These are phyloP conservation scores for Monilinia laxa DNA, from an alignment of 2,329 filamentous ascomycete species.

Conservation along the genomic window DNA sequence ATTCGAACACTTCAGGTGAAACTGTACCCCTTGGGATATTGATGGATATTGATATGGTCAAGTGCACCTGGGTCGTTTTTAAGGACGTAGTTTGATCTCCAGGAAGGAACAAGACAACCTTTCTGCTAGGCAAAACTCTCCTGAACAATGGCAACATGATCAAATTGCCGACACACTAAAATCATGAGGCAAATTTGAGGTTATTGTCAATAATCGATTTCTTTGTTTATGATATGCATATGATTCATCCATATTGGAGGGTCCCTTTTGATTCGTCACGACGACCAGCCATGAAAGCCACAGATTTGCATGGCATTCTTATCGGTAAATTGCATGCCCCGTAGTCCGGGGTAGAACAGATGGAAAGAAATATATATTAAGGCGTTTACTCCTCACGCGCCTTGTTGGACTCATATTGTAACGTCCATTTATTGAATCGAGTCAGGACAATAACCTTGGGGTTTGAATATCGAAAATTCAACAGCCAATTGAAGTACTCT, in stretches of 20 bases:
- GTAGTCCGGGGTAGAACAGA: neutral
- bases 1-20: neutral
- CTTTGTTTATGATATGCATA: neutral
- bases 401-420: no score
- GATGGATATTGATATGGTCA: neutral
- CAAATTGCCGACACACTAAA: neutral
- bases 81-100: neutral
- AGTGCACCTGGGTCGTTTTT: neutral
- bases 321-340: neutral
- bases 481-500: neutral
- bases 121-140: slow-evolving; percentile 3
- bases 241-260: neutral
- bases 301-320: neutral
- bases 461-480: neutral
- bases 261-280: slow-evolving; percentile 8
- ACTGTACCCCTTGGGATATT: neutral
- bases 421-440: no score
- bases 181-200: neutral
- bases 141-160: neutral
- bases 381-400: neutral
- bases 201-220: slow-evolving; percentile 4
- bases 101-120: neutral
- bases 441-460: no score
- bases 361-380: neutral
- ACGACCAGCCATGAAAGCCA: neutral